These are phyloP conservation scores for Sarcodon sp. DNA, from an alignment of 768 basidiomycete species.

Conservation along the genomic window DNA sequence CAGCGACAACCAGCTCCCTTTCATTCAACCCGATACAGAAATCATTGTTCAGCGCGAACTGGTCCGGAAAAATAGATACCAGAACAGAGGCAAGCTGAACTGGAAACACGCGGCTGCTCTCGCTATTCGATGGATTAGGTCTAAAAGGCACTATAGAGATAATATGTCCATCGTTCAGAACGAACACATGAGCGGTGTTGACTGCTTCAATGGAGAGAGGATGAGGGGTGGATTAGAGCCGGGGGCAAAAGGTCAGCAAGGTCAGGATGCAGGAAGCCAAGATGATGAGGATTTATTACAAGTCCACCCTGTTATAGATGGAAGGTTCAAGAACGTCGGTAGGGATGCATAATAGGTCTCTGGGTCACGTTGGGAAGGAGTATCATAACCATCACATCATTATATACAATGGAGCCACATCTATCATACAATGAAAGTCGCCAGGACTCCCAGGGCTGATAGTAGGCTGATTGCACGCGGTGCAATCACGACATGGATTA, in stretches of 20 bases:
- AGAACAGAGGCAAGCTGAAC: conserved; percentile 5
- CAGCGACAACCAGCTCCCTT: conserved; percentile 10
- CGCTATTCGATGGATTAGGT: conserved; percentile 31
- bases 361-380: too few relatives aligned
- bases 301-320: conserved; percentile 21
- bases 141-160: conserved; percentile 40
- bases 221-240: conserved; percentile 1
- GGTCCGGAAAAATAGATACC: conserved; percentile 21
- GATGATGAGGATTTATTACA: conserved; percentile 14
- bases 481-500: too few relatives aligned
- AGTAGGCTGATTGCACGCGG: too few relatives aligned
- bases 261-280: conserved; percentile 4
- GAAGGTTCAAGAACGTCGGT: conserved; percentile 20
- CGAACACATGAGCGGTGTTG: conserved; percentile 72
- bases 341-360: neutral
- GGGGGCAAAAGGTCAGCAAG: conserved; percentile 2
- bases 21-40: conserved; percentile 31
- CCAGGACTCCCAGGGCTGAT: too few relatives aligned
- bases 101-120: conserved; percentile 35
- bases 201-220: conserved; percentile 50
- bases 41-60: conserved; percentile 35
- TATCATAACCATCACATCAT: too few relatives aligned
- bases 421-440: too few relatives aligned
- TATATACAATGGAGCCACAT: too few relatives aligned
- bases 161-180: conserved; percentile 44